phyloP scores from a whole-genome alignment of 2,329 filamentous ascomycete species.

The Fusarium brevicatenulatum region DNA sequence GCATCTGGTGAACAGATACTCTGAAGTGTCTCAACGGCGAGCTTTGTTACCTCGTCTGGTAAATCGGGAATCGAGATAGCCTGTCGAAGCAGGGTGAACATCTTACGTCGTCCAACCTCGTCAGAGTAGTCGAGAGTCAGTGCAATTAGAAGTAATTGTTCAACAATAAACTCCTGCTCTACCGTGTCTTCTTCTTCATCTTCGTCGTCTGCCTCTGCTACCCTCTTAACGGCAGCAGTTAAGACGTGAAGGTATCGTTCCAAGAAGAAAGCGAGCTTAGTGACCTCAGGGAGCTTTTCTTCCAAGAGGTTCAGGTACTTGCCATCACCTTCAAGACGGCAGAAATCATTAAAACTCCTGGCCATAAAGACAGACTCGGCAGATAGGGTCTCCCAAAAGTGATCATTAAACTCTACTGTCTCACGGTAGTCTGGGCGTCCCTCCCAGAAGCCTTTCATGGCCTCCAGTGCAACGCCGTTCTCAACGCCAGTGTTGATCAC shows the following conservation, averaged over 20 bases:
- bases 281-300: conserved; percentile 95
- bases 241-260: conserved; percentile 80
- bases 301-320: conserved; percentile 82
- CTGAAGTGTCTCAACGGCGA: conserved; percentile 83
- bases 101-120: conserved; percentile 92
- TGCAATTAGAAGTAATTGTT: conserved; percentile 93
- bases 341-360: conserved; percentile 94
- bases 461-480: conserved; percentile 89
- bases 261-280: conserved; percentile 86
- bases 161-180: conserved; percentile 94
- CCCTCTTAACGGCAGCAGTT: conserved; percentile 69
- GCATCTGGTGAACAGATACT: conserved; percentile 81
- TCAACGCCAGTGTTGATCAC: conserved; percentile 90
- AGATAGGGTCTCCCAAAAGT: conserved; percentile 82
- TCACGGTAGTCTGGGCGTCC: conserved; percentile 86
- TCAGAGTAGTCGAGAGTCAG: conserved; percentile 96
- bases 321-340: conserved; percentile 76
- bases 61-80: conserved; percentile 86
- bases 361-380: conserved; percentile 91
- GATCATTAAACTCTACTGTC: conserved; percentile 75
- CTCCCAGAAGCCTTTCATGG: conserved; percentile 97
- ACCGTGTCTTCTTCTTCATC: conserved; percentile 84
- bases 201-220: conserved; percentile 61
- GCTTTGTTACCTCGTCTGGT: conserved; percentile 91
- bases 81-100: conserved; percentile 91